phyloP scores from a whole-genome alignment of 2,329 filamentous ascomycete species.

The Ophidiomyces ophidiicola region DNA sequence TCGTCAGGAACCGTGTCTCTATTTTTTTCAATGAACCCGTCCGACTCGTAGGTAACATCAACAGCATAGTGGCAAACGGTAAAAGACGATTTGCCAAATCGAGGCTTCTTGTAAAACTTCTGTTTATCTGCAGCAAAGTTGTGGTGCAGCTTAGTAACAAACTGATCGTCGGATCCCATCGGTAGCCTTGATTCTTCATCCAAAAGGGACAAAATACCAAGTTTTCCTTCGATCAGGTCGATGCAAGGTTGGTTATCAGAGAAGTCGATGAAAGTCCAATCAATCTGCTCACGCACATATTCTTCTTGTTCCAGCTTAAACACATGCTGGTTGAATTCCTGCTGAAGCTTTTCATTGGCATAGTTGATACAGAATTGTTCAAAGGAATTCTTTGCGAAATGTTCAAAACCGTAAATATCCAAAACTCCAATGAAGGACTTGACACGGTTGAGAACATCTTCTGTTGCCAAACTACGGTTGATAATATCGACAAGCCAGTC shows the following conservation, averaged over 20 bases:
- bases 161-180: slow-evolving; percentile 95
- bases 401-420: slow-evolving; percentile 98
- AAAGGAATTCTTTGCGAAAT: slow-evolving; percentile 99
- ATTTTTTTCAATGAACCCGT: slow-evolving; percentile 99
- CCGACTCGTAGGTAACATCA: slow-evolving; percentile 96
- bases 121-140: slow-evolving; percentile 86
- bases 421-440: slow-evolving; percentile 91
- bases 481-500: slow-evolving; percentile 99
- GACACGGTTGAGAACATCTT: slow-evolving; percentile 71
- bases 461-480: slow-evolving; percentile 78
- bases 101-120: slow-evolving; percentile 95
- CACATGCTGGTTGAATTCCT: slow-evolving; percentile 98
- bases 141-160: slow-evolving; percentile 89
- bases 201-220: slow-evolving; percentile 80
- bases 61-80: slow-evolving; percentile 97
- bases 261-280: slow-evolving; percentile 99
- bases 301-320: slow-evolving; percentile 99
- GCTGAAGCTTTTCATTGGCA: slow-evolving; percentile 96
- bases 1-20: slow-evolving; percentile 96
- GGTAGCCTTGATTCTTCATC: slow-evolving; percentile 94
- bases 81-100: slow-evolving; percentile 94
- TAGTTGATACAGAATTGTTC: slow-evolving; percentile 99
- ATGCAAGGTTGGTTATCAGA: slow-evolving; percentile 99
- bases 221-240: slow-evolving; percentile 91
- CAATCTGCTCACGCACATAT: slow-evolving; percentile 88